Evolutionary conservation across 2,329 filamentous ascomycete species (phyloP).

Genomic region (Stemphylium beticola): DNA sequence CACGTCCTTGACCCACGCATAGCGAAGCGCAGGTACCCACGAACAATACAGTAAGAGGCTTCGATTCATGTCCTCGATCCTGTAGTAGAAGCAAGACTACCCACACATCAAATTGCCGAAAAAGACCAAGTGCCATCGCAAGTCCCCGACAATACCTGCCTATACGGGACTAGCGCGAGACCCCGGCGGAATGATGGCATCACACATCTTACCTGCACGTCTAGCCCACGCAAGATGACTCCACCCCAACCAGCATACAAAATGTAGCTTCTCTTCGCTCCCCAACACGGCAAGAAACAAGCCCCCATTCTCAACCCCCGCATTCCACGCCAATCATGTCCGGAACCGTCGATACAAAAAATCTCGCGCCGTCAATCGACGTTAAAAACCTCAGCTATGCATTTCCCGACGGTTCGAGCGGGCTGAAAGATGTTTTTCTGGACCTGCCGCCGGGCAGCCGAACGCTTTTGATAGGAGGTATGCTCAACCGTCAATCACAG

Average conservation of each 20-base stretch:
- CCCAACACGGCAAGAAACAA: neutral
- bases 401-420: slow-evolving; percentile 85
- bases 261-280: slow-evolving; percentile 22
- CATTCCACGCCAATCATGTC: slow-evolving; percentile 24
- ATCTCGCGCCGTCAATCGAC: slow-evolving; percentile 66
- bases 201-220: slow-evolving; percentile 16
- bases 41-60: too few species aligned
- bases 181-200: slow-evolving; percentile 15
- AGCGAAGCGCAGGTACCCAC: too few species aligned
- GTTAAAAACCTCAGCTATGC: slow-evolving; percentile 82
- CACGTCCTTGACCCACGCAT: too few species aligned
- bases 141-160: slow-evolving; percentile 21
- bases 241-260: slow-evolving; percentile 9
- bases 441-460: slow-evolving; percentile 81
- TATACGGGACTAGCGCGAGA: slow-evolving; percentile 15
- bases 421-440: slow-evolving; percentile 75
- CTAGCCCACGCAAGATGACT: slow-evolving; percentile 11
- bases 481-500: slow-evolving; percentile 10
- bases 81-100: too few species aligned
- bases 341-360: slow-evolving; percentile 21
- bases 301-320: neutral
- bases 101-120: too few species aligned
- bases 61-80: too few species aligned
- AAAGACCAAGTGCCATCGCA: slow-evolving; percentile 18
- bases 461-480: slow-evolving; percentile 87